Conservation (phyloP, 73 alveolate genomes). For the Blepharisma japonicum region DNA sequence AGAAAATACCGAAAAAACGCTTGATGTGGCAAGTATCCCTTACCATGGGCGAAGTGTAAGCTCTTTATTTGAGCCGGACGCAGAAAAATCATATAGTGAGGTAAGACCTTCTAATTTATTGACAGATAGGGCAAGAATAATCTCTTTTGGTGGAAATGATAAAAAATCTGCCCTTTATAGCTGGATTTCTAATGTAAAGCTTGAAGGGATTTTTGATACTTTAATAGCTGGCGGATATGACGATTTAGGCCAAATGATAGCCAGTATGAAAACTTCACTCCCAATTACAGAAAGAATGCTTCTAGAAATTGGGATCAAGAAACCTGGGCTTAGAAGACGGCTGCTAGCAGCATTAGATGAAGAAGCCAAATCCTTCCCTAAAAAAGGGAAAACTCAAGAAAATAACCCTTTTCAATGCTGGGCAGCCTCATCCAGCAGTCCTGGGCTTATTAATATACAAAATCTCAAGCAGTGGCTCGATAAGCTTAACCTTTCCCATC, state of each 20-base stretch:
- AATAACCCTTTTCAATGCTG: background rate
- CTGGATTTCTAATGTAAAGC: background rate
- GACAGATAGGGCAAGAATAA: background rate
- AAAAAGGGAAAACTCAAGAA: background rate
- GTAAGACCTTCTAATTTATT: background rate
- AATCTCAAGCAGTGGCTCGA: background rate
- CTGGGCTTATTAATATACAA: background rate
- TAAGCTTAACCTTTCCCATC: background rate
- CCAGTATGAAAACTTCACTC: background rate
- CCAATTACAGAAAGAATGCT: background rate
- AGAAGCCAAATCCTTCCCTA: background rate
- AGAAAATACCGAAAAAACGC: background rate
- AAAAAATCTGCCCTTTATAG: background rate
- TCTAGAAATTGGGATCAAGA: background rate
- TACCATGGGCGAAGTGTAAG: background rate
- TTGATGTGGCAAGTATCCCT: background rate
- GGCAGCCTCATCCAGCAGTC: background rate
- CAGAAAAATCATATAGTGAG: background rate
- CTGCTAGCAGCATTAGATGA: background rate
- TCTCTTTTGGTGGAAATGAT: conserved; percentile 7
- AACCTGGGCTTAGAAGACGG: conserved; percentile 15
- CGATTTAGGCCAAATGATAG: background rate
- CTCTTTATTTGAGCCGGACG: background rate
- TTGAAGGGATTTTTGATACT: background rate
- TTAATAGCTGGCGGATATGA: background rate